phyloP scores from a whole-genome alignment of 768 basidiomycete genomes.

The Rhodosporidiobolus odoratus region DNA sequence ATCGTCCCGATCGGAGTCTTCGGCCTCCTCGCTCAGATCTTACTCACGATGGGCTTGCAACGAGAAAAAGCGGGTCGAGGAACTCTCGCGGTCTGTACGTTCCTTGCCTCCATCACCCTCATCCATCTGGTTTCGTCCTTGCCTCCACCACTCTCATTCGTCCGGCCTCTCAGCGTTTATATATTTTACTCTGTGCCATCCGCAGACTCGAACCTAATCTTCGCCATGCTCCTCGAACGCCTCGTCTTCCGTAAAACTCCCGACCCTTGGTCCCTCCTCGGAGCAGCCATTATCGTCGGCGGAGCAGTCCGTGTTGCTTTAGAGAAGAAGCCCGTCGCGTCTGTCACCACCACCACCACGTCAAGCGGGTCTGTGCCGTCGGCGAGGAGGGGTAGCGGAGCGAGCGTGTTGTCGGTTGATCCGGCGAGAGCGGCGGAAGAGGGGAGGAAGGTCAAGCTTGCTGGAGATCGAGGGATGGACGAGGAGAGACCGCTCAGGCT shows the following conservation, averaged over 20 bases:
- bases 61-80: constrained; percentile 63
- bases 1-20: constrained; percentile 46
- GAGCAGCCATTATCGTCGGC: constrained; percentile 55
- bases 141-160: too few relatives aligned
- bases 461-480: neutral
- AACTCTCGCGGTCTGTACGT: constrained; percentile 56
- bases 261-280: constrained; percentile 58
- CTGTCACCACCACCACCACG: too few relatives aligned
- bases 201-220: constrained; percentile 30
- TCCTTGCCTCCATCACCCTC: neutral
- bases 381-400: neutral
- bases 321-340: constrained; percentile 4
- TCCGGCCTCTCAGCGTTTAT: too few relatives aligned
- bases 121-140: neutral
- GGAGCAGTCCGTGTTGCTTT: constrained; percentile 35
- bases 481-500: neutral
- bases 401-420: neutral
- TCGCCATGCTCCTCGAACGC: constrained; percentile 59
- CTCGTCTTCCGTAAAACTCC: constrained; percentile 62
- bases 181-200: neutral
- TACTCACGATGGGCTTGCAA: constrained; percentile 61
- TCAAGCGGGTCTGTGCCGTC: too few relatives aligned
- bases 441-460: neutral
- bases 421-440: neutral
- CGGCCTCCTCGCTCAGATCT: constrained; percentile 50